Evolutionary conservation across 2,329 filamentous ascomycete species (phyloP).

Genomic region (Botrytis pseudocinerea): DNA sequence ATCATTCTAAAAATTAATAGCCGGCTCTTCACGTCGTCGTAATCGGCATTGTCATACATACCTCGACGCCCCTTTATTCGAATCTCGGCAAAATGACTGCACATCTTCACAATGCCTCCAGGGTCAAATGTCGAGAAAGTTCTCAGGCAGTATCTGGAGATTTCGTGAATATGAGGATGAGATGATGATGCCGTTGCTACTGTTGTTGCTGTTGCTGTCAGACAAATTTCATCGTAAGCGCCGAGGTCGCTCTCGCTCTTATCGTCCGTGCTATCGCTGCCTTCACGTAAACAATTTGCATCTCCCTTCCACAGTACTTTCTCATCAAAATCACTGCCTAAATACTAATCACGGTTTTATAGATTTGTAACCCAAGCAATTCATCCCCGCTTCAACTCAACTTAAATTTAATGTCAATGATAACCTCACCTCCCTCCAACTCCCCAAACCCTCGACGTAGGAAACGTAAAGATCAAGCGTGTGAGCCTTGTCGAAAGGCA

Average conservation of each 20-base stretch:
- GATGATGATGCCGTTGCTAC: not conserved
- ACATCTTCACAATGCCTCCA: not conserved
- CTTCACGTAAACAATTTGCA: not conserved
- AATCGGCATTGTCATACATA: not conserved
- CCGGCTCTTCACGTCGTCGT: no score
- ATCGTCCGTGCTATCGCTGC: not conserved
- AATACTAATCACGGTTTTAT: not conserved
- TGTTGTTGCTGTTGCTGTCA: not conserved
- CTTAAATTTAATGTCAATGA: not conserved
- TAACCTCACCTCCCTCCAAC: not conserved
- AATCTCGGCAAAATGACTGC: not conserved
- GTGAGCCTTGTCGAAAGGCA: constrained; percentile 5
- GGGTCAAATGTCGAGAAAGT: not conserved
- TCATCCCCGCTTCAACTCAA: not conserved
- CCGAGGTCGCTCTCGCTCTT: not conserved
- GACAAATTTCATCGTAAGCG: not conserved
- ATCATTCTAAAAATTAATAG: not conserved
- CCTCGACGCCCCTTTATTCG: not conserved
- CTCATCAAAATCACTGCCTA: not conserved
- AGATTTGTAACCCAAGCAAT: not conserved
- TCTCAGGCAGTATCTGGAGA: not conserved
- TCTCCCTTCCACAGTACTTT: not conserved
- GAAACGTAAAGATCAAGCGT: constrained; percentile 18
- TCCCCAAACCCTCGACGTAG: not conserved
- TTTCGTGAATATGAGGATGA: not conserved